phyloP scores from a whole-genome alignment of 2,329 filamentous ascomycete species.

The Nothopassalora personata region DNA sequence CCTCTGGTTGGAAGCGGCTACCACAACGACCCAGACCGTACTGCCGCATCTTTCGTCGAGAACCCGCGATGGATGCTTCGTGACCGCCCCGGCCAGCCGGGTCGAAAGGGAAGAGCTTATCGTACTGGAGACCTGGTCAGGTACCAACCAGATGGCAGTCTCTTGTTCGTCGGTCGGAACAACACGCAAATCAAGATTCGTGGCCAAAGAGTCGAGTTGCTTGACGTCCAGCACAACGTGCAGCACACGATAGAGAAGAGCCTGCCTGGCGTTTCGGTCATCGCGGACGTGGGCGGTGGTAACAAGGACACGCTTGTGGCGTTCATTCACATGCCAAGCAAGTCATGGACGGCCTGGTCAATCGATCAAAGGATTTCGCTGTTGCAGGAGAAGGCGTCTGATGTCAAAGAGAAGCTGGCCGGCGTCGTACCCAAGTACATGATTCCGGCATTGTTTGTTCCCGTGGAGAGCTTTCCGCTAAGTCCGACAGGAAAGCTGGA shows the following conservation, averaged over 20 bases:
- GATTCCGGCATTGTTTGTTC: conserved; percentile 67
- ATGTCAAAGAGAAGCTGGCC: conserved; percentile 35
- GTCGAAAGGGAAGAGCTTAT: conserved; percentile 43
- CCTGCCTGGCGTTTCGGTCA: background rate
- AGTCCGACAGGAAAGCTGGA: conserved; percentile 69
- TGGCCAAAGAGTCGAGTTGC: conserved; percentile 69
- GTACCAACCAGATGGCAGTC: conserved; percentile 48
- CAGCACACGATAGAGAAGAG: background rate
- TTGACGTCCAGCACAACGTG: conserved; percentile 63
- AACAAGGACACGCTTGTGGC: background rate
- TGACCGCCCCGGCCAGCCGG: conserved; percentile 18
- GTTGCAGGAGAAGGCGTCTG: background rate
- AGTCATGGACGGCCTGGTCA: background rate
- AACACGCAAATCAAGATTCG: conserved; percentile 71
- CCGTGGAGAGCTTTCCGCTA: conserved; percentile 60
- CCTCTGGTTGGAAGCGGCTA: conserved; percentile 43
- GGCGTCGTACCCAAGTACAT: conserved; percentile 63
- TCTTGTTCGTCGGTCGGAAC: conserved; percentile 56
- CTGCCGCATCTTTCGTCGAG: conserved; percentile 14
- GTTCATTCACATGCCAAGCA: background rate
- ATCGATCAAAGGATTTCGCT: background rate
- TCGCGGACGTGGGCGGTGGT: background rate
- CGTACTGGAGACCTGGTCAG: conserved; percentile 57
- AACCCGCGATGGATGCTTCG: conserved; percentile 22
- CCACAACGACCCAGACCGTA: conserved; percentile 31